Conservation (phyloP, 169 alveolate species). For the Blepharisma undulans region DNA sequence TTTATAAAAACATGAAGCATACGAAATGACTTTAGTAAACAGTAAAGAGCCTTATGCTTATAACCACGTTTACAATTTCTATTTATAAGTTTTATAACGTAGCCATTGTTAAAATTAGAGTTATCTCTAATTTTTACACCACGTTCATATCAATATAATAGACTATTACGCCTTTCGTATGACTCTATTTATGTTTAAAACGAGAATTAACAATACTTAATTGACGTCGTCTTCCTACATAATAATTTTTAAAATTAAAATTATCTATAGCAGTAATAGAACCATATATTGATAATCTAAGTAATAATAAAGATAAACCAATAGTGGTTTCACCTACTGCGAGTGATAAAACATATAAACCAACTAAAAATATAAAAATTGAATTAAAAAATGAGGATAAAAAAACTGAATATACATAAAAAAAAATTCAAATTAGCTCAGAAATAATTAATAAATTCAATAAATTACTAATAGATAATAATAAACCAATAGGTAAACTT, state of each 20-base stretch:
- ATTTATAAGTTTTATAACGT: too few species aligned
- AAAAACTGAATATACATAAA: not conserved
- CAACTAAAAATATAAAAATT: not conserved
- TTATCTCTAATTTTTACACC: too few species aligned
- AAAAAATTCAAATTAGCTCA: slow-evolving; percentile 8
- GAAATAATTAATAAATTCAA: not conserved
- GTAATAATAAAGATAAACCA: not conserved
- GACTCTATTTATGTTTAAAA: not conserved
- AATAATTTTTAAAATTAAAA: not conserved
- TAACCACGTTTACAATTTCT: too few species aligned
- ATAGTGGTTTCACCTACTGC: slow-evolving; percentile 6
- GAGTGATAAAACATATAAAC: not conserved
- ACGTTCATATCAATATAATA: too few species aligned
- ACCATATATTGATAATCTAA: not conserved
- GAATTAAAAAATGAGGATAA: not conserved
- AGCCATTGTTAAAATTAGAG: too few species aligned
- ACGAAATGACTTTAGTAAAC: too few species aligned
- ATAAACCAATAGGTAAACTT: not conserved
- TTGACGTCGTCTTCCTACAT: not conserved
- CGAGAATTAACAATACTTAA: not conserved
- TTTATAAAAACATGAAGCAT: too few species aligned
- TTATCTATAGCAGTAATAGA: not conserved
- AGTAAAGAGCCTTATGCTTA: too few species aligned
- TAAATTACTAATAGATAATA: not conserved
- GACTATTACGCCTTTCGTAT: too few species aligned